A percentile compares a stretch with the other conserved stretches of the same genome.
phyloP scores from a whole-genome alignment of 371 early-diverging fungal species.

The Cokeromyces recurvatus region DNA sequence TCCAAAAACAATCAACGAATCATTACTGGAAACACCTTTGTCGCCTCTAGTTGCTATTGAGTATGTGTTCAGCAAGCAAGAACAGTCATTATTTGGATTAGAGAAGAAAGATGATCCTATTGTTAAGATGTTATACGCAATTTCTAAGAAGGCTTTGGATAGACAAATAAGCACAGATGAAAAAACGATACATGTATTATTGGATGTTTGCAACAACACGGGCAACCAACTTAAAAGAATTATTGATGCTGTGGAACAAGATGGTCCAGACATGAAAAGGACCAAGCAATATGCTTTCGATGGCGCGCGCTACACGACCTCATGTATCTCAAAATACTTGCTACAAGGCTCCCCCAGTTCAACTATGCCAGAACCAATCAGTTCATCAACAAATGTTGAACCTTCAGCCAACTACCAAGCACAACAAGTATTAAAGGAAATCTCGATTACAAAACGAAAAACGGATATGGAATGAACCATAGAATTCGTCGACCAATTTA shows the following conservation, averaged over 20 bases:
- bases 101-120: slow-evolving; percentile 9
- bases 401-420: slow-evolving; percentile 2
- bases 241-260: slow-evolving; percentile 7
- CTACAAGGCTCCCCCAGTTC: not conserved
- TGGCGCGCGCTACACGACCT: slow-evolving; percentile 1
- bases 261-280: slow-evolving; percentile 6
- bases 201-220: slow-evolving; percentile 1
- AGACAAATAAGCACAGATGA: slow-evolving; percentile 1
- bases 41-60: slow-evolving; percentile 4
- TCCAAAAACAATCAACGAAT: slow-evolving; percentile 1
- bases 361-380: slow-evolving; percentile 6
- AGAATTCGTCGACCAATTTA: slow-evolving; percentile 6
- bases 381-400: slow-evolving; percentile 5
- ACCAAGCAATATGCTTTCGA: slow-evolving; percentile 6
- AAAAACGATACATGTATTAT: slow-evolving; percentile 6
- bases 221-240: slow-evolving; percentile 7
- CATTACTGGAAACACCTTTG: slow-evolving; percentile 4
- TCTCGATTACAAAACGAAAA: slow-evolving; percentile 2
- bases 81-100: not conserved
- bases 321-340: slow-evolving; percentile 8
- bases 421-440: slow-evolving; percentile 1
- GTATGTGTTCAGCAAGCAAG: slow-evolving; percentile 7
- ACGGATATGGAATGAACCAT: slow-evolving; percentile 4
- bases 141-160: slow-evolving; percentile 2
- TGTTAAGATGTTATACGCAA: slow-evolving; percentile 5